These are phyloP conservation scores for Eucalyptus leucophloia DNA, from an alignment of 345 rosid species.

Conservation along the genomic window DNA sequence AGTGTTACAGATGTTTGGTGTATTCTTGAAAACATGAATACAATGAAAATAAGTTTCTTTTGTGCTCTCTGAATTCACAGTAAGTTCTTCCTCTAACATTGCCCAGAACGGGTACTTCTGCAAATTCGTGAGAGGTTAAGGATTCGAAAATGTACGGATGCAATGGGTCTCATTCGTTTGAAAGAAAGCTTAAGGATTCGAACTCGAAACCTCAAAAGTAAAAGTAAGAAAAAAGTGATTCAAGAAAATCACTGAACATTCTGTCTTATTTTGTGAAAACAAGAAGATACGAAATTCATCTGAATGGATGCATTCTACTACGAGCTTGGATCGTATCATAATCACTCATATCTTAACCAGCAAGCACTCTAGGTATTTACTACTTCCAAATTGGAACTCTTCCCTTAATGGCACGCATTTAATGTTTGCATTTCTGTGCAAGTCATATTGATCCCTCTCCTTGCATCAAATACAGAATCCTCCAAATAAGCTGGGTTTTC, in stretches of 20 bases:
- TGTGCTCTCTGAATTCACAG: background rate
- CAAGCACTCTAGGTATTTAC: background rate
- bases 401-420: background rate
- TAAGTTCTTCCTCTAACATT: background rate
- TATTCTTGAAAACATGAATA: background rate
- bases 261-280: background rate
- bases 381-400: background rate
- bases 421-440: background rate
- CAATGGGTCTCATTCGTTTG: background rate
- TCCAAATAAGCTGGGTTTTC: background rate
- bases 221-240: background rate
- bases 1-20: background rate
- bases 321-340: background rate
- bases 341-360: background rate
- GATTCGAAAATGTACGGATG: background rate
- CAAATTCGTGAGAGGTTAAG: background rate
- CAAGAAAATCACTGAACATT: background rate
- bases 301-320: background rate
- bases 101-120: background rate
- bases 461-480: background rate
- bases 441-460: background rate
- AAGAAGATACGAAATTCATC: background rate
- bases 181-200: background rate
- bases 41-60: background rate
- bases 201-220: background rate